Evolutionary conservation across 2,329 filamentous ascomycete species (phyloP), one percentile per base, ranked within the genome.

Genomic region (Neofusicoccum cordaticola): DNA sequence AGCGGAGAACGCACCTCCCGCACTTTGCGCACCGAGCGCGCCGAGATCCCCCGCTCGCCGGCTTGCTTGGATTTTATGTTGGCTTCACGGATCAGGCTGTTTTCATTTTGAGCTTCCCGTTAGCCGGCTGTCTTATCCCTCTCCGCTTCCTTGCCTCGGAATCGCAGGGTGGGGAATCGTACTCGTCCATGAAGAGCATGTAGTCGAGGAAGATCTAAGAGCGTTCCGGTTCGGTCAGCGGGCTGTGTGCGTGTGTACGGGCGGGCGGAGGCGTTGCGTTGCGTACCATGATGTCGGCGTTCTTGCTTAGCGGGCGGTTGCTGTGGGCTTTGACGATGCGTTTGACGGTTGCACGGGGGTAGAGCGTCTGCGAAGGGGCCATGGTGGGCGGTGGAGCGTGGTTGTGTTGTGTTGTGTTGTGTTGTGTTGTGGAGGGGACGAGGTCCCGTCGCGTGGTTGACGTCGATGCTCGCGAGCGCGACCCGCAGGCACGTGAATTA

Each of bases 281-380:
- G 35, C 85, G 66, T 79, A 96, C 92, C 79, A 94, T 82, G 65
- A 96, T 88, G 78, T 97, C 93, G 35, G 88, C 90, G 77, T 95
- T 93, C 78, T 92, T 95, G 81, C 89, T 92, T 68, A 96, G 78
- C 68, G 85, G 90, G 74, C 89, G 88, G 68, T 91, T 90, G 8
- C 92, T 90, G 77, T 96, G 92, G 17, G 92, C 92, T 79, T 96
- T 97, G 72, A 96, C 84, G 66, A 96, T 94, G 77, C 93, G 93
- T 78, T 93, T 95, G 71, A 97, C 83, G 0, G 91, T 95, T 17
- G 87, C 88, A 67, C 93, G 88, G 11, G 93, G 93, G 72, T 96
- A 97, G 13, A 91, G 82, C 70, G 92, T 94, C 73, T 89, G 88
- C 22, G 86, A 83, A 12, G 85, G 80, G 60, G 85, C 86, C 84